Evolutionary conservation across 2,329 filamentous ascomycete genomes (phyloP).

Genomic region (Basipetospora chlamydospora): DNA sequence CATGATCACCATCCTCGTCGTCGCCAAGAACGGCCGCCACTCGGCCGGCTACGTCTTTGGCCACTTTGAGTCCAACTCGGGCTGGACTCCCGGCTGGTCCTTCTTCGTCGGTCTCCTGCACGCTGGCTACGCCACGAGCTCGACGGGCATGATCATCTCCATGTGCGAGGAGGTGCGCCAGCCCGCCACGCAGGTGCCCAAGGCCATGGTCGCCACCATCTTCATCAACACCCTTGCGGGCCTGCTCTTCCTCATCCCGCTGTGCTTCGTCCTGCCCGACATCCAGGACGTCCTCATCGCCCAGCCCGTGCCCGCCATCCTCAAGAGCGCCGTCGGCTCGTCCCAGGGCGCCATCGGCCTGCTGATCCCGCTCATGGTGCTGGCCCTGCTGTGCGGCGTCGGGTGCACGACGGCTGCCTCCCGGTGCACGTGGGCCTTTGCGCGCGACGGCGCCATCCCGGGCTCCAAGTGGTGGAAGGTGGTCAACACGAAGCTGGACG

Average conservation of each 20-base stretch:
- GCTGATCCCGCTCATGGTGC: conserved; percentile 48
- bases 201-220: conserved; percentile 56
- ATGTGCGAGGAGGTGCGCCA: conserved; percentile 62
- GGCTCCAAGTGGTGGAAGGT: conserved; percentile 45
- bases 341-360: conserved; percentile 47
- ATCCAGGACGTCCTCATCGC: conserved; percentile 37
- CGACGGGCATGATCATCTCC: conserved; percentile 67
- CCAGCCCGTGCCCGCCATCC: conserved; percentile 51
- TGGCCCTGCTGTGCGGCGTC: conserved; percentile 52
- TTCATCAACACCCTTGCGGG: conserved; percentile 52
- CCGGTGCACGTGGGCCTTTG: conserved; percentile 54
- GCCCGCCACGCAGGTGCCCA: conserved; percentile 53
- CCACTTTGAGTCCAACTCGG: conserved; percentile 53
- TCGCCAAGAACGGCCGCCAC: conserved; percentile 55
- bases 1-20: conserved; percentile 43
- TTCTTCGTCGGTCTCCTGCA: conserved; percentile 60
- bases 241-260: conserved; percentile 52
- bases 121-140: conserved; percentile 59
- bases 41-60: conserved; percentile 49
- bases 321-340: conserved; percentile 48
- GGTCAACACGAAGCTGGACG: conserved; percentile 46
- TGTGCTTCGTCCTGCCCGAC: conserved; percentile 55
- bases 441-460: conserved; percentile 55
- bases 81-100: conserved; percentile 58
- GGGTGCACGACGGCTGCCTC: conserved; percentile 56